phyloP scores from a whole-genome alignment of 179 eudicot genomes.

The Pouteria campechiana region DNA sequence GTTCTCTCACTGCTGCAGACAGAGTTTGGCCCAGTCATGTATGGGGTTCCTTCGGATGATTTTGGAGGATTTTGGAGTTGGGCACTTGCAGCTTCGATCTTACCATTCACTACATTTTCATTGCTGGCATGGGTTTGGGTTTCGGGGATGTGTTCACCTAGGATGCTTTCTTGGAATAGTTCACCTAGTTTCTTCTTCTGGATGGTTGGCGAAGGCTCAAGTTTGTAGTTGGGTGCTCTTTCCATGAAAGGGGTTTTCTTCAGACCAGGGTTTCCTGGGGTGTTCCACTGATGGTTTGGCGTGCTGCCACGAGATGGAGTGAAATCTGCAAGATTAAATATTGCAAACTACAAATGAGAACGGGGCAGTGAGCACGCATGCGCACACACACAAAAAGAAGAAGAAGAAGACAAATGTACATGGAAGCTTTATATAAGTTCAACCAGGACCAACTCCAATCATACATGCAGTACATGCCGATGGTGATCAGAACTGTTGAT shows the following conservation, averaged over 20 bases:
- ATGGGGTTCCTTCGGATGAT: conserved; percentile 16
- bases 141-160: conserved; percentile 18
- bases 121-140: conserved; percentile 6
- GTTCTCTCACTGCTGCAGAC: conserved; percentile 21
- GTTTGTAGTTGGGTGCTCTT: conserved; percentile 12
- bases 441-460: too few species aligned
- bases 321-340: conserved; percentile 42
- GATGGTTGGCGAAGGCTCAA: conserved; percentile 26
- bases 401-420: not conserved
- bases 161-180: conserved; percentile 55
- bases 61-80: conserved; percentile 6
- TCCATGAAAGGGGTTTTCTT: conserved; percentile 24
- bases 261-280: conserved; percentile 21
- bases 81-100: conserved; percentile 3
- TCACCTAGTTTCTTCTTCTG: conserved; percentile 62
- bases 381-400: not conserved
- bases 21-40: conserved; percentile 14
- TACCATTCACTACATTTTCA: conserved; percentile 6
- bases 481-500: too few species aligned
- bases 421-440: too few species aligned
- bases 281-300: conserved; percentile 44
- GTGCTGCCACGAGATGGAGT: conserved; percentile 80
- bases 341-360: not conserved
- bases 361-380: too few species aligned
- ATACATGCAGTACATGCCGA: too few species aligned